Evolutionary conservation across 345 rosid species (phyloP).

Genomic region (Sisymbrium irio): DNA sequence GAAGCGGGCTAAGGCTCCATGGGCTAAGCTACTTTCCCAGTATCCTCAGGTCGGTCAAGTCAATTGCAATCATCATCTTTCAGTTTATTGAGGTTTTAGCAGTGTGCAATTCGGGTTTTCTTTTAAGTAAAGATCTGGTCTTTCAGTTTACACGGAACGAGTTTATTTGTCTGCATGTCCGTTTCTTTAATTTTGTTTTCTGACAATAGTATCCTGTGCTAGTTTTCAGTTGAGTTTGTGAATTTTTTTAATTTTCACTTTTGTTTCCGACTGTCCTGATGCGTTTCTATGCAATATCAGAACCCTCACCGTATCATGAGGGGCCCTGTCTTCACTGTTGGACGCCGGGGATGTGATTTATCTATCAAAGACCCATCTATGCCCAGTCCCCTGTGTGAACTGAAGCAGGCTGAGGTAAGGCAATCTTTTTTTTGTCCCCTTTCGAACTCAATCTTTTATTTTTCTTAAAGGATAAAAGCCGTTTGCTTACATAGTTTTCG

Average conservation of each 20-base stretch:
- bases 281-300: conserved; percentile 42
- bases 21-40: conserved; percentile 95
- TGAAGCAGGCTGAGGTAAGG: conserved; percentile 76
- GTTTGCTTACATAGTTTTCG: conserved; percentile 29
- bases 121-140: neutral
- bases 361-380: conserved; percentile 60
- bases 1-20: conserved; percentile 52
- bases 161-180: conserved; percentile 15
- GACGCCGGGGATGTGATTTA: conserved; percentile 74
- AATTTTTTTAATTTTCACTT: neutral
- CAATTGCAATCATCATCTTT: neutral
- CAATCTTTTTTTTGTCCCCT: neutral
- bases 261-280: conserved; percentile 11
- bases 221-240: neutral
- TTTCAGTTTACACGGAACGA: conserved; percentile 5
- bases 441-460: neutral
- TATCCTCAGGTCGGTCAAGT: conserved; percentile 58
- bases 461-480: neutral
- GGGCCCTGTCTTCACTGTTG: conserved; percentile 66
- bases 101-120: neutral
- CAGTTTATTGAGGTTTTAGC: neutral
- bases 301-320: conserved; percentile 66
- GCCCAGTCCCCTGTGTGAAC: conserved; percentile 65
- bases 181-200: neutral
- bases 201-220: neutral